Evolutionary conservation across 2,329 filamentous ascomycete species (phyloP), one percentile per base, ranked within the genome.

Genomic region (Aureobasidium sp.): DNA sequence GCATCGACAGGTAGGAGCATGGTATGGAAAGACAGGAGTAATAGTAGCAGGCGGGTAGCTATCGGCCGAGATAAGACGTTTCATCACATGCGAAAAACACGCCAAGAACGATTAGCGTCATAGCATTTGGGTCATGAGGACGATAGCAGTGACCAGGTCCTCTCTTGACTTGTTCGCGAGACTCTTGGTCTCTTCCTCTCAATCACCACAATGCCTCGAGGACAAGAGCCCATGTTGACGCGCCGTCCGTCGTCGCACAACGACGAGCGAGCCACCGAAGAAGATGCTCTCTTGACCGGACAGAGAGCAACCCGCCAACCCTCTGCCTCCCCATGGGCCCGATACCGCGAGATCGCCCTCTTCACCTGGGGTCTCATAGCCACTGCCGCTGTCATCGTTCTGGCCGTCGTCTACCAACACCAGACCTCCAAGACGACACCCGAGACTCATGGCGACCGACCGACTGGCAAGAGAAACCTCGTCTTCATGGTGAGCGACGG

Each of bases 401-500:
- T 96, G 22, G 89, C 89, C 3, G 88, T 94, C n/a, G 76, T 89
- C 17, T 89, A 90, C 70, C 90, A 96, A 74, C 82, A 85, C 68
- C 80, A 85, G 64, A 77, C 66, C 6, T 61, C 68, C 81, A 61
- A 61, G 37, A 33, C 39, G 14, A 22, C 40, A 1, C 22, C 50
- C 0, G 44, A 29, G 24, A 42, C 40, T 17, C 68, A 69, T 42
- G 64, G 66, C 56, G 70, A 68, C 29, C 69, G 64, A 40, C 69
- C 72, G 12, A 67, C 67, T 39, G 84, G 85, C 58, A 99, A 97
- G 80, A 84, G 90, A 60, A 99, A 97, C 75, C 81, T 99, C 59
- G 88, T 99, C 69, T 97, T 99, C 79, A 99, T 99, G 94, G 93
- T 99, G 40, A 96, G 91, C 0, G 94, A 99, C 74, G 94, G 94